Conservation (phyloP, 306 rosid genomes). For the Lathyrus tuberosus region DNA sequence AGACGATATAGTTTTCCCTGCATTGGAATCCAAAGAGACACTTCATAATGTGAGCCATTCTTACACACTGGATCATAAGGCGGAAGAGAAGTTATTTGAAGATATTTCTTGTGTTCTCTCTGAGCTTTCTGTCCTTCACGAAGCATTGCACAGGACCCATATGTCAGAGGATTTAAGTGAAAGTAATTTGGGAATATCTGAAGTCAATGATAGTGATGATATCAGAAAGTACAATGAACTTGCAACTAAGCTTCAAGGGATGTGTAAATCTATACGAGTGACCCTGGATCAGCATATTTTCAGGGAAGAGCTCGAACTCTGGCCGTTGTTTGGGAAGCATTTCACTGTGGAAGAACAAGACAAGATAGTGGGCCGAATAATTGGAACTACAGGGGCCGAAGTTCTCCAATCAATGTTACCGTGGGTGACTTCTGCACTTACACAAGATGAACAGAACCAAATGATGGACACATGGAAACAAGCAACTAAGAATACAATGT, state of each 20-base stretch:
- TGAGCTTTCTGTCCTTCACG: slow-evolving; percentile 85
- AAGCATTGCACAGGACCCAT: slow-evolving; percentile 54
- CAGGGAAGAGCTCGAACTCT: slow-evolving; percentile 95
- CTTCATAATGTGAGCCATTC: slow-evolving; percentile 99
- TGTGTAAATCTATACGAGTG: slow-evolving; percentile 94
- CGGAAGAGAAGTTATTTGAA: slow-evolving; percentile 90
- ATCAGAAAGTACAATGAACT: slow-evolving; percentile 77
- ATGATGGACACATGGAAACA: slow-evolving; percentile 99
- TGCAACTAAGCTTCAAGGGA: slow-evolving; percentile 98
- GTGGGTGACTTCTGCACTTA: slow-evolving; percentile 98
- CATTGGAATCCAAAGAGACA: slow-evolving; percentile 94
- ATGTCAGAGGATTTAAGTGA: slow-evolving; percentile 50
- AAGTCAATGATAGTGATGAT: slow-evolving; percentile 46
- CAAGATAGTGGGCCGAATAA: slow-evolving; percentile 90
- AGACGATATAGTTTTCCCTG: slow-evolving; percentile 98
- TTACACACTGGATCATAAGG: slow-evolving; percentile 91
- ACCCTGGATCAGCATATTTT: slow-evolving; percentile 95
- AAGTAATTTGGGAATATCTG: slow-evolving; percentile 45
- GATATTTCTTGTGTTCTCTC: slow-evolving; percentile 81
- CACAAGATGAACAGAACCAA: slow-evolving; percentile 94
- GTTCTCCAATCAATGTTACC: slow-evolving; percentile 99
- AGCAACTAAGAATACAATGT: slow-evolving; percentile 98
- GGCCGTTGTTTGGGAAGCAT: slow-evolving; percentile 95
- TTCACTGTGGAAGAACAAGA: slow-evolving; percentile 98
- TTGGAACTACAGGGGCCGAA: slow-evolving; percentile 99